Conservation (phyloP, 495 filamentous ascomycete species). For the Hypoxylon subgilvum region DNA sequence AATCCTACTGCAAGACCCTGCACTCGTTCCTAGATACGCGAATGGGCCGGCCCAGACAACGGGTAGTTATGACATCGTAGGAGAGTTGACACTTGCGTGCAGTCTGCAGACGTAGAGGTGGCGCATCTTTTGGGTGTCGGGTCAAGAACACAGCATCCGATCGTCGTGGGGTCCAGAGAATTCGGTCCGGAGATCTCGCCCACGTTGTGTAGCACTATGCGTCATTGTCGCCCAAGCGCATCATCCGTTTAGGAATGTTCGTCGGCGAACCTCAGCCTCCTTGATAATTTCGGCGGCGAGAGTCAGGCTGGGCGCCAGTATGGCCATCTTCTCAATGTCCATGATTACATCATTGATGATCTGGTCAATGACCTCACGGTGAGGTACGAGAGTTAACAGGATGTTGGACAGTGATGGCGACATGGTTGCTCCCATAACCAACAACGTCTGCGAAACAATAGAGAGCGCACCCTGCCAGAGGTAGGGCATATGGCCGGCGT, state of each 20-base stretch:
- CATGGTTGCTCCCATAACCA: conserved; percentile 86
- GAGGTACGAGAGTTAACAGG: conserved; percentile 63
- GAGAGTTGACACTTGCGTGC: conserved; percentile 9
- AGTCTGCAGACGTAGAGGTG: conserved; percentile 13
- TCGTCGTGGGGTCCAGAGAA: conserved; percentile 24
- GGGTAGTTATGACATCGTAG: conserved; percentile 37
- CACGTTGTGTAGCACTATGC: conserved; percentile 16
- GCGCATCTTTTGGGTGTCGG: conserved; percentile 14
- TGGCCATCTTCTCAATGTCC: conserved; percentile 73
- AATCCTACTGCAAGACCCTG: conserved; percentile 33
- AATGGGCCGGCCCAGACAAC: conserved; percentile 38
- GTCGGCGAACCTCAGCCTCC: conserved; percentile 74
- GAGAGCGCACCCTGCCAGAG: conserved; percentile 84
- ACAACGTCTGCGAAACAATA: conserved; percentile 77
- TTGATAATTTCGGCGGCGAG: conserved; percentile 78
- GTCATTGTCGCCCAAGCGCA: conserved; percentile 14
- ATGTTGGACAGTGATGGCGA: conserved; percentile 72
- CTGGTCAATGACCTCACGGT: conserved; percentile 66
- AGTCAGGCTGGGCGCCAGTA: conserved; percentile 75
- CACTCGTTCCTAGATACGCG: conserved; percentile 32
- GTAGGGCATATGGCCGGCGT: conserved; percentile 85
- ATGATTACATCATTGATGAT: conserved; percentile 76
- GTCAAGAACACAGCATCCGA: conserved; percentile 20
- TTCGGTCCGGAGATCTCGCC: conserved; percentile 31
- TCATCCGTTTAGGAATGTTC: conserved; percentile 57